A percentile compares a stretch with the other conserved stretches of the same genome.
Conservation (phyloP, 441 rosid species). For the Populus tomentosa region DNA sequence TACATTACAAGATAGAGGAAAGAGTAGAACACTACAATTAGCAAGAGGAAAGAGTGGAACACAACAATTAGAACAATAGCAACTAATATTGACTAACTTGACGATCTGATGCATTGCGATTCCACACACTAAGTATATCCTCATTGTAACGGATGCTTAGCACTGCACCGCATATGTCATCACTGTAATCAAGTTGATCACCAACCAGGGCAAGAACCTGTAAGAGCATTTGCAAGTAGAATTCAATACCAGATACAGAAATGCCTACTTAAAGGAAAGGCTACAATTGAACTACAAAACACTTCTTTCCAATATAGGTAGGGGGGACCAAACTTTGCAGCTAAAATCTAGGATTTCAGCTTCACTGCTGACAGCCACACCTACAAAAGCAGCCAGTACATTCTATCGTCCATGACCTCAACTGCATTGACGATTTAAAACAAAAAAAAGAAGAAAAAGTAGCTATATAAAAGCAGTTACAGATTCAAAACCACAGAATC, state of each 20-base stretch:
- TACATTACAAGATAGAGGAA: not conserved
- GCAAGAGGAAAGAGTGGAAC: not conserved
- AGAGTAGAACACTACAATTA: not conserved
- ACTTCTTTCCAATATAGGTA: not conserved
- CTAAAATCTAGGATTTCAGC: not conserved
- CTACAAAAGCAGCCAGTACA: not conserved
- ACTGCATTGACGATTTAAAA: not conserved
- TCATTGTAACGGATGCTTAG: slow-evolving; percentile 89
- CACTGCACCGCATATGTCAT: slow-evolving; percentile 93
- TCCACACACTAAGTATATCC: slow-evolving; percentile 93
- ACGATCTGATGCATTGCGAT: slow-evolving; percentile 87
- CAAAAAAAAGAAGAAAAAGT: too few relatives aligned
- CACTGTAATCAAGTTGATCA: slow-evolving; percentile 80
- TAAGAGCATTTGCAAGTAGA: slow-evolving; percentile 15
- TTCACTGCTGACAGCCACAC: not conserved
- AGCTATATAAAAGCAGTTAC: not conserved
- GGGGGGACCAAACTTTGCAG: not conserved
- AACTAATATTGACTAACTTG: slow-evolving; percentile 46
- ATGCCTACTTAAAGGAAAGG: not conserved
- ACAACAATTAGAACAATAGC: not conserved
- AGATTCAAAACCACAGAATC: not conserved
- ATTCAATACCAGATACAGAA: not conserved
- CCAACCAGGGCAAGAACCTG: slow-evolving; percentile 97
- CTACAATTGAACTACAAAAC: not conserved
- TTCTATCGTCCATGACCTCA: not conserved